phyloP scores from a whole-genome alignment of 306 rosid species.

The Glycyrrhiza uralensis region DNA sequence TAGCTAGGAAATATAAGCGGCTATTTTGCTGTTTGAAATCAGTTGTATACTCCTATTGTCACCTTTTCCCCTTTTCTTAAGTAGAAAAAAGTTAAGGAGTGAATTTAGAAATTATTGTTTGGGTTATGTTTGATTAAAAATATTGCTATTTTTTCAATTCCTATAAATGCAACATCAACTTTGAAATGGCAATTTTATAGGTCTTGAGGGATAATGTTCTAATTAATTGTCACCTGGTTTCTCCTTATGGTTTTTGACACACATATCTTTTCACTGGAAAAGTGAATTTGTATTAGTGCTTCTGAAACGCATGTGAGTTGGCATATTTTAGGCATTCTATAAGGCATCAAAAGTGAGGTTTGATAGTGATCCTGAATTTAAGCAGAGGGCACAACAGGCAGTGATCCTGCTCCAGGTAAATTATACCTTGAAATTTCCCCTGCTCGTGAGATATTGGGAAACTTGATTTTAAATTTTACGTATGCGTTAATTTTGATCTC shows the following conservation, averaged over 20 bases:
- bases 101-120: not conserved
- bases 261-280: not conserved
- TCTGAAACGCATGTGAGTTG: constrained; percentile 17
- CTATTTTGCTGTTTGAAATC: not conserved
- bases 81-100: not conserved
- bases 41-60: not conserved
- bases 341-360: constrained; percentile 86
- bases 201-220: not conserved
- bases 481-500: constrained; percentile 28
- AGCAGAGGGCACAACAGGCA: constrained; percentile 83
- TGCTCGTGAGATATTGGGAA: not conserved
- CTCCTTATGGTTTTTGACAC: not conserved
- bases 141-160: not conserved
- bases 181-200: constrained; percentile 8
- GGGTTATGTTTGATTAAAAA: not conserved
- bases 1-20: not conserved
- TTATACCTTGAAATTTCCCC: not conserved
- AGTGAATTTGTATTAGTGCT: not conserved
- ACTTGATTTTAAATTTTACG: not conserved
- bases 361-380: constrained; percentile 76
- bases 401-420: constrained; percentile 88
- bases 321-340: constrained; percentile 62
- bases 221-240: not conserved
- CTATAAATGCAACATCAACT: constrained; percentile 3
- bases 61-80: not conserved